Evolutionary conservation across 345 rosid genomes (phyloP).

Genomic region (Firmiana major): DNA sequence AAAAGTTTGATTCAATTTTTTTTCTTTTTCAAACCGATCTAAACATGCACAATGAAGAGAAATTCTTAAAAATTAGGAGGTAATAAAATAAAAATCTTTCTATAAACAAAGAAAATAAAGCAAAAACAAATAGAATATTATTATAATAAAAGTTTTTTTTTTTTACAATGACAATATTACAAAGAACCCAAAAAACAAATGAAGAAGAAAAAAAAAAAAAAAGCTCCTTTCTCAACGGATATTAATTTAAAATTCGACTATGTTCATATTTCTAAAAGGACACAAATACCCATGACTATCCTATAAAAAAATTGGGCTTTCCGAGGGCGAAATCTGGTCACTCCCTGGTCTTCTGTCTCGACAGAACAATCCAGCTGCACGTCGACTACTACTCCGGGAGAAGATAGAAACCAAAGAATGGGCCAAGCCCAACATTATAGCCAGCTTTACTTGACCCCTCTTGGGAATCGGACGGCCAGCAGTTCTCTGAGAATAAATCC

Average conservation of each 20-base stretch:
- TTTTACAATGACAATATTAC: not conserved
- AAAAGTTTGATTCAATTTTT: no score
- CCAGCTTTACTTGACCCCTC: slow-evolving; percentile 46
- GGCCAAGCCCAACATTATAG: slow-evolving; percentile 35
- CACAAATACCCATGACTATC: not conserved
- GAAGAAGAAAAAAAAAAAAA: not conserved
- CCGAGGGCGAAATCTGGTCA: not conserved
- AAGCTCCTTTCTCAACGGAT: no score
- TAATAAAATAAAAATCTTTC: no score
- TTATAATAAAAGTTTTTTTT: not conserved
- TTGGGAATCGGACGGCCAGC: slow-evolving; percentile 39
- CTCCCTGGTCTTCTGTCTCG: not conserved
- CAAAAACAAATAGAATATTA: not conserved
- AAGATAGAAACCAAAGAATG: slow-evolving; percentile 41
- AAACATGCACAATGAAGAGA: no score
- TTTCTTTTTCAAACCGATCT: no score
- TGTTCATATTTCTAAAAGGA: not conserved
- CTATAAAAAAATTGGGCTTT: not conserved
- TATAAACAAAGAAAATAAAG: no score
- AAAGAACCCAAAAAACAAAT: not conserved
- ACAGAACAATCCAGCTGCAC: not conserved
- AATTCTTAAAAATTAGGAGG: no score
- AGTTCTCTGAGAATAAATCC: not conserved
- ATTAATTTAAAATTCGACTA: no score
- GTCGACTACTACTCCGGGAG: slow-evolving; percentile 8